Evolutionary conservation across 305 asterid species (phyloP).

Genomic region (Plantago coronopus): DNA sequence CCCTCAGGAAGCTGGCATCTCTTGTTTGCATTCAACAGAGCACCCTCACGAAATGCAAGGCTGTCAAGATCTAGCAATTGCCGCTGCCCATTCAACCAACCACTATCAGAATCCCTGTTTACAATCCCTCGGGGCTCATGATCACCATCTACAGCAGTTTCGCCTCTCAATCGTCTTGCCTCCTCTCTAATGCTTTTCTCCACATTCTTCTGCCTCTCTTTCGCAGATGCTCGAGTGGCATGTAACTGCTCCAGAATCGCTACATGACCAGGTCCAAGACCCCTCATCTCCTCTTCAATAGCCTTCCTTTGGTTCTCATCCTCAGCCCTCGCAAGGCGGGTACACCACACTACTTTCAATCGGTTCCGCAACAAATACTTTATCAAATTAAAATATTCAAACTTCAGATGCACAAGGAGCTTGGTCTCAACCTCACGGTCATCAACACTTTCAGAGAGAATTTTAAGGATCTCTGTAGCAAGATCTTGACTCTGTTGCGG

Average conservation of each 20-base stretch:
- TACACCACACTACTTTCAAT: conserved; percentile 90
- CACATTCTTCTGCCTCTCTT: conserved; percentile 84
- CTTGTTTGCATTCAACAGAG: conserved; percentile 68
- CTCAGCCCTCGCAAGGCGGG: conserved; percentile 90
- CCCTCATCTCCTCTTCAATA: conserved; percentile 86
- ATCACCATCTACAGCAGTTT: conserved; percentile 54
- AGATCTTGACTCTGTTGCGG: conserved; percentile 87
- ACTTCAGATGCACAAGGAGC: conserved; percentile 75
- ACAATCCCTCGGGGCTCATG: conserved; percentile 39
- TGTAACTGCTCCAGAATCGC: conserved; percentile 88
- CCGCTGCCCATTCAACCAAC: conserved; percentile 77
- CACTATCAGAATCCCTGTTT: conserved; percentile 80
- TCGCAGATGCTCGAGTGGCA: conserved; percentile 88
- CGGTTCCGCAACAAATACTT: conserved; percentile 70
- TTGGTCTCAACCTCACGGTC: conserved; percentile 87
- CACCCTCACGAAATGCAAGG: conserved; percentile 78
- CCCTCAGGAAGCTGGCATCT: conserved; percentile 79
- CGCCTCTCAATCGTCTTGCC: conserved; percentile 80
- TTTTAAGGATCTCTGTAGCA: conserved; percentile 80
- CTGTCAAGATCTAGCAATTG: conserved; percentile 77
- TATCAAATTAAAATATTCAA: conserved; percentile 70
- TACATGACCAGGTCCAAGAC: conserved; percentile 57
- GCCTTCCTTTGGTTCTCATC: conserved; percentile 75
- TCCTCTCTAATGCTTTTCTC: conserved; percentile 91
- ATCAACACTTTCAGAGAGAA: conserved; percentile 87